phyloP scores from a whole-genome alignment of 1,284 basidiomycete genomes.

The Psilocybe mexicana region DNA sequence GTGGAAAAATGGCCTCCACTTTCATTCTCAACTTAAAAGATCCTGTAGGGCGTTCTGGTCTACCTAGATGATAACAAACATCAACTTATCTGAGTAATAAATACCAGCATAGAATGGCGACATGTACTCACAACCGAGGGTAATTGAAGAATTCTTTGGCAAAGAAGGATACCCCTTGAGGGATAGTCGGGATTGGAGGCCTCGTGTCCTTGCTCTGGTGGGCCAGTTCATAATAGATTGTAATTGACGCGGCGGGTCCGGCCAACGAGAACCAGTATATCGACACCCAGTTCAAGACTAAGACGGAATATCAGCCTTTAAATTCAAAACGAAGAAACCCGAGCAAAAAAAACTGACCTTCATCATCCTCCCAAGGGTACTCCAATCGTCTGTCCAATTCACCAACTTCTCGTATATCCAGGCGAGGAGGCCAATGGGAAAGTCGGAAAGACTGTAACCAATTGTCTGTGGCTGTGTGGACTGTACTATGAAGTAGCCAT shows the following conservation, averaged over 20 bases:
- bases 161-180: constrained; percentile 50
- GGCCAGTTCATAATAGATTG: constrained; percentile 55
- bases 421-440: constrained; percentile 56
- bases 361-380: constrained; percentile 53
- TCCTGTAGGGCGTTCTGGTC: constrained; percentile 23
- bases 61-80: constrained; percentile 19
- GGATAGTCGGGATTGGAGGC: constrained; percentile 33
- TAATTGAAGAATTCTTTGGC: constrained; percentile 41
- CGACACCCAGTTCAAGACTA: constrained; percentile 61
- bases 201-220: not conserved
- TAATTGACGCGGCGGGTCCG: constrained; percentile 51
- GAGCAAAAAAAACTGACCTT: constrained; percentile 18
- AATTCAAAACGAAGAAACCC: not conserved
- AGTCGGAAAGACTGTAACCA: constrained; percentile 56
- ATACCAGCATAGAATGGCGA: not conserved
- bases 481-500: constrained; percentile 46
- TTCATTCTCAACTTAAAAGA: constrained; percentile 34
- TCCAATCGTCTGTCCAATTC: constrained; percentile 44
- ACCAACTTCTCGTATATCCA: constrained; percentile 65
- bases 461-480: constrained; percentile 54
- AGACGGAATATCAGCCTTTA: no score
- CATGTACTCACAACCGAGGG: constrained; percentile 38
- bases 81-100: not conserved
- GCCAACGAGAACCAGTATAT: constrained; percentile 59
- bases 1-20: constrained; percentile 45